Percentiles rank a stretch among this genome's conserved stretches.
phyloP scores from a whole-genome alignment of 345 rosid genomes.

The Odontarrhena argentea region DNA sequence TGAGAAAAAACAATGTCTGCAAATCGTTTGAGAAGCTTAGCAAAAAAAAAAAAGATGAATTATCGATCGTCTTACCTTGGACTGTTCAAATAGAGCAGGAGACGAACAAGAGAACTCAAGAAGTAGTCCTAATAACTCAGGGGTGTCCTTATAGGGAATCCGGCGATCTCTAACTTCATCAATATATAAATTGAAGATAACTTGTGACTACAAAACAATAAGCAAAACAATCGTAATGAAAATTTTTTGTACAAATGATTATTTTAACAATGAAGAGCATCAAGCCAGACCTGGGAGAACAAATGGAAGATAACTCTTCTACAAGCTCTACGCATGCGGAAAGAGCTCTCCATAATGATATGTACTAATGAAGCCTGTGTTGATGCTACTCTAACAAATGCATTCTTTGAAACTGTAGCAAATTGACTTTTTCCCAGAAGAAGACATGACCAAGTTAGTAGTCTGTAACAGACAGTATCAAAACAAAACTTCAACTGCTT shows the following conservation, averaged over 20 bases:
- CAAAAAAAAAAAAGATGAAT: slow-evolving; percentile 5
- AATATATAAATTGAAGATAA: slow-evolving; percentile 57
- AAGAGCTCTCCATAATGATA: slow-evolving; percentile 64
- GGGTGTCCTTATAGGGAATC: slow-evolving; percentile 71
- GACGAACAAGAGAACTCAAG: slow-evolving; percentile 65
- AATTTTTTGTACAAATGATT: background rate
- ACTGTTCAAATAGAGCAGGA: slow-evolving; percentile 57
- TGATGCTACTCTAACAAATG: slow-evolving; percentile 69
- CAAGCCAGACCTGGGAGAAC: slow-evolving; percentile 69
- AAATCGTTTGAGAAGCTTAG: slow-evolving; percentile 5
- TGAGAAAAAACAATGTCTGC: background rate
- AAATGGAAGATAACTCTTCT: slow-evolving; percentile 62
- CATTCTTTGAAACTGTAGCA: slow-evolving; percentile 73
- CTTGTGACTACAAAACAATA: slow-evolving; percentile 60
- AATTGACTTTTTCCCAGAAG: slow-evolving; percentile 73
- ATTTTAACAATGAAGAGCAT: slow-evolving; percentile 1
- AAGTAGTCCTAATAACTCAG: slow-evolving; percentile 65
- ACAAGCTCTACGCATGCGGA: slow-evolving; percentile 76
- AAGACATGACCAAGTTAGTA: slow-evolving; percentile 86
- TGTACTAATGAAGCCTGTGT: slow-evolving; percentile 72
- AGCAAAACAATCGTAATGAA: slow-evolving; percentile 1
- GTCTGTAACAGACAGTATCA: slow-evolving; percentile 64
- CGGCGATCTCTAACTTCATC: slow-evolving; percentile 68
- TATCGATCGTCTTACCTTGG: slow-evolving; percentile 54
- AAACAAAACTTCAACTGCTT: slow-evolving; percentile 65